Base-by-base conservation (phyloP, 2,329 filamentous ascomycete species). In the Cephalotrichum gorgonifer region DNA sequence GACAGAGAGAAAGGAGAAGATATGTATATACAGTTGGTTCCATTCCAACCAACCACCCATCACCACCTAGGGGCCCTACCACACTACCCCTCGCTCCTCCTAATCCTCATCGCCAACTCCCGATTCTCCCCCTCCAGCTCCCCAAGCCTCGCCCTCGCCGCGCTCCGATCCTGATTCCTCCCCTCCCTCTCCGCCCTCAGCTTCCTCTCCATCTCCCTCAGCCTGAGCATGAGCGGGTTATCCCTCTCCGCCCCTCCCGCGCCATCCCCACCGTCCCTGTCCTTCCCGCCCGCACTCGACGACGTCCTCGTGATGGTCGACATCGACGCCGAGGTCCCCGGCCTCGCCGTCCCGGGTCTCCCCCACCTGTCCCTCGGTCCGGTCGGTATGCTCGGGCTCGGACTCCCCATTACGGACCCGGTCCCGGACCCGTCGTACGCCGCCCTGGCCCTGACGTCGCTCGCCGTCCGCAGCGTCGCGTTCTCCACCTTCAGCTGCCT, bases 151-250 rank as follows among this genome's bases (percentile, higher is more conserved):
- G 89, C 85, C 49, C 87, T 73, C 26, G 91, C 91, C 23, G 88
- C 89, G 44, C 78, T 85, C 3, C 93, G 80, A 66, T 98, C 93
- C 51, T 95, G 72, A 48, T 94, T 72, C 42, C 93, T 73, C 1
- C 83, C 89, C 65, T 97, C 93, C 14, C 93, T 73, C 68, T 98
- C 93, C 43, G 86, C 83, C 64, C 95, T 95, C 17, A 98, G 73
- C 57, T 94, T 81, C 55, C 84, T 78, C 71, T 98, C 93, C 56
- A 97, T 71, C 61, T 97, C 90, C 50, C 88, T 81, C 30, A 97
- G 73, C 6, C 93, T 73, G 54, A 95, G 79, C 54, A 94, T 81
- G 88, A 88, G 95, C 56, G 85, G 80, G 55, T 86, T 83, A 56
- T 91, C 85, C 35, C 69, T 68, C 33, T 23, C 52, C 50, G 46